Evolutionary conservation across 805 yeast genomes (phyloP), one percentile per base, ranked within the genome.

Genomic region (Candida coquimbonensis): DNA sequence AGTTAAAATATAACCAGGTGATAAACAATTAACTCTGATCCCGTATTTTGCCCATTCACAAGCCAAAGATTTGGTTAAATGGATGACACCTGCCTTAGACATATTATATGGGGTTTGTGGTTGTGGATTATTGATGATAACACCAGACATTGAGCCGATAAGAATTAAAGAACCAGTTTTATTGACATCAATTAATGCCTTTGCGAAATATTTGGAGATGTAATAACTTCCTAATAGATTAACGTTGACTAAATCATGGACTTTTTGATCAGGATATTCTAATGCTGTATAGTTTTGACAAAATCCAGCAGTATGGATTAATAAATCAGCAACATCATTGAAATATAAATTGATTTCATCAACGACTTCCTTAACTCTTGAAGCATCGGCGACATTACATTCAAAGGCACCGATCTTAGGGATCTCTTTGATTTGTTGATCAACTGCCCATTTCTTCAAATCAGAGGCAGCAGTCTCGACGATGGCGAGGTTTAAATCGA

Each of bases 21-120:
- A 78, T 53, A 85, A 68, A 31, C 90, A 77, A 69, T 85, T 84
- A 55, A 85, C 87, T 64, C 91, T 77, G 59, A 83, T 81, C 57
- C 78, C 77, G 67, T 77, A 79, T 56, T 77, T 73, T 42, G 93
- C 86, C 93, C 93, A 85, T 65, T 85, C 95, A 51, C 82, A 77
- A 37, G 89, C 93, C 55, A 85, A 68, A 3, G 90, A 77, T 62
- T 78, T 78, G 45, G 77, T 85, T 74, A 85, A 69, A 66, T 85
- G 93, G 56, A 84, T 83, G 38, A 84, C 91, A 61, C 90, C 93
- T 16, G 93, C 93, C 69, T 85, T 85, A 55, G 91, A 74, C 85
- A 83, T 81, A 73, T 85, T 85, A 74, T 85, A 85, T 55, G 85
- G 85, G 52, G 79, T 74, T 65, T 83, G 89, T 19, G 87, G 87